Conservation (phyloP, 2,329 filamentous ascomycete species). For the Phoma sp. region DNA sequence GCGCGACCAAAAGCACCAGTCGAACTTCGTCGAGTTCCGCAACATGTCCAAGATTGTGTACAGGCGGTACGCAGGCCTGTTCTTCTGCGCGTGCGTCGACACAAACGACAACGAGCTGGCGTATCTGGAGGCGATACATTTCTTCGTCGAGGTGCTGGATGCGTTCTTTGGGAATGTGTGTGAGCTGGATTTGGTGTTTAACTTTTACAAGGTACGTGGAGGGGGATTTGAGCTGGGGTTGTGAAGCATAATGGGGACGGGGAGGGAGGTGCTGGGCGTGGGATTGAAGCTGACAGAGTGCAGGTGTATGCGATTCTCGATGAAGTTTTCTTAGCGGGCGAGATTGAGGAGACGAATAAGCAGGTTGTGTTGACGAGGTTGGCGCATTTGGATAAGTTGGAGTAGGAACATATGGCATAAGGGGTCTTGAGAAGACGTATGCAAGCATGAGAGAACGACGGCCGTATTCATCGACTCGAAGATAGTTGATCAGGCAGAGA, state of each 20-base stretch:
- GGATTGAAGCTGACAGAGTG: not conserved
- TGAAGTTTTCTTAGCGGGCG: constrained; percentile 95
- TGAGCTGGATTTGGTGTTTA: constrained; percentile 87
- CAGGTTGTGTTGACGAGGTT: constrained; percentile 93
- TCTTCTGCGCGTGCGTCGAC: constrained; percentile 99
- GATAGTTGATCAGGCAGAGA: too few relatives aligned
- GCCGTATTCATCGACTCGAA: not conserved
- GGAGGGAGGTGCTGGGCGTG: not conserved
- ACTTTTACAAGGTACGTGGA: constrained; percentile 69
- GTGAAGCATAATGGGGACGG: not conserved
- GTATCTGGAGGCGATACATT: constrained; percentile 96
- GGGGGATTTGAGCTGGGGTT: not conserved
- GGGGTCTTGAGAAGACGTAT: too few relatives aligned
- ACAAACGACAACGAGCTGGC: constrained; percentile 98
- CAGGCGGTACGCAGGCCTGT: constrained; percentile 93
- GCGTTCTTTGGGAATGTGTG: constrained; percentile 99
- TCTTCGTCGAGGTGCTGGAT: constrained; percentile 98
- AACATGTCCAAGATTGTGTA: constrained; percentile 94
- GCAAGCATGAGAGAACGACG: not conserved
- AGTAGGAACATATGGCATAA: constrained; percentile 64
- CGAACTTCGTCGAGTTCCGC: constrained; percentile 96
- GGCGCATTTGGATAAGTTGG: constrained; percentile 95
- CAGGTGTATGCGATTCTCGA: constrained; percentile 97
- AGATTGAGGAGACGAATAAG: constrained; percentile 99
- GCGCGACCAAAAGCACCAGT: constrained; percentile 98